A percentile compares a stretch with the other conserved stretches of the same genome.
Conservation (phyloP, 2,329 filamentous ascomycete genomes). For the Ciborinia camelliae region DNA sequence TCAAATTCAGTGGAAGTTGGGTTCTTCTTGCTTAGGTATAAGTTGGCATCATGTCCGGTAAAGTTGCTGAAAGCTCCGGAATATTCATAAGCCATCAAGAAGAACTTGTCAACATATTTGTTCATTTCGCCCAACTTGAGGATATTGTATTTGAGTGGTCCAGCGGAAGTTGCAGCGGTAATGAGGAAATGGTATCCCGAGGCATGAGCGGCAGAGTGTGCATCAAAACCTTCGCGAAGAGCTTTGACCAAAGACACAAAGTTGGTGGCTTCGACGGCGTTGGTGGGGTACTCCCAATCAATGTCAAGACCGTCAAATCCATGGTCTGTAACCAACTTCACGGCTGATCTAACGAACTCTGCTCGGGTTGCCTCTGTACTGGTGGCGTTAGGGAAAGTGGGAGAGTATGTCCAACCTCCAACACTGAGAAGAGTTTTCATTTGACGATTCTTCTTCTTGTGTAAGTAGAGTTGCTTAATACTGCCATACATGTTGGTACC, state of each 20-base stretch:
- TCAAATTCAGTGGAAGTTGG: constrained; percentile 47
- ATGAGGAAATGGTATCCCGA: constrained; percentile 51
- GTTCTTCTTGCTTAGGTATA: constrained; percentile 55
- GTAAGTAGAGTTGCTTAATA: constrained; percentile 72
- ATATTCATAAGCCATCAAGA: constrained; percentile 73
- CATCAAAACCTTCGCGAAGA: constrained; percentile 44
- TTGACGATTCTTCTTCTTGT: constrained; percentile 75
- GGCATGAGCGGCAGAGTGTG: constrained; percentile 46
- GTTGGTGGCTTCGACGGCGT: constrained; percentile 32
- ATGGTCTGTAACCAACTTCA: constrained; percentile 68
- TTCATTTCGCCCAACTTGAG: constrained; percentile 48
- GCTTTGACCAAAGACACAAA: constrained; percentile 37
- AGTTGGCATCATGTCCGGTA: constrained; percentile 69
- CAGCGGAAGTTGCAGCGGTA: constrained; percentile 52
- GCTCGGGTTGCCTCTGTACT: constrained; percentile 59
- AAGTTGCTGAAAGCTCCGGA: constrained; percentile 61
- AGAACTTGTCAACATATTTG: constrained; percentile 50
- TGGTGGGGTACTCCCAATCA: constrained; percentile 33
- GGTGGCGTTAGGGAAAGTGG: constrained; percentile 67
- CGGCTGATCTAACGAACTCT: constrained; percentile 66
- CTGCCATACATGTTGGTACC: constrained; percentile 77
- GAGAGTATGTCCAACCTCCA: constrained; percentile 81
- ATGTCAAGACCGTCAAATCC: constrained; percentile 55
- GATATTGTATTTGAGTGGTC: constrained; percentile 46
- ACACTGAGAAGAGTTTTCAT: constrained; percentile 77